These are phyloP conservation scores for Viola pubescens DNA, from an alignment of 441 rosid species.

Conservation along the genomic window DNA sequence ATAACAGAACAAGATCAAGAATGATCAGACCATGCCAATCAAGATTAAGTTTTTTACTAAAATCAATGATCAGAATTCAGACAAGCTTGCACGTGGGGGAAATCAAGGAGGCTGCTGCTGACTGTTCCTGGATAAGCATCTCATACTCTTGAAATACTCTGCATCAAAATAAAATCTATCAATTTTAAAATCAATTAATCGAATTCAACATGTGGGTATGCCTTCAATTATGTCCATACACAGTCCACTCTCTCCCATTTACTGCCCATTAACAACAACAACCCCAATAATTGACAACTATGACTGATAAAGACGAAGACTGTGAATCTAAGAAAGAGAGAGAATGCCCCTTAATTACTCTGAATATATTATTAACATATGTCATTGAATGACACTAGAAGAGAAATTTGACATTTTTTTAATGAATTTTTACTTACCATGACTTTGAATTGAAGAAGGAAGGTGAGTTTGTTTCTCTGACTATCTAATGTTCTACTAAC, in stretches of 20 bases:
- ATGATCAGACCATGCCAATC: not conserved
- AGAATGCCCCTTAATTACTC: too few species aligned
- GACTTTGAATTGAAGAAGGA: too few species aligned
- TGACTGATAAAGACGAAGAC: too few species aligned
- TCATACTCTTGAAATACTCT: slow-evolving; percentile 17
- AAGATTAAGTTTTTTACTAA: not conserved
- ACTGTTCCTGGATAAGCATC: not conserved
- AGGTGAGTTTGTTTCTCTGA: too few species aligned
- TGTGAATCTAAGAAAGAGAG: not conserved
- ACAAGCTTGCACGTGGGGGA: slow-evolving; percentile 19
- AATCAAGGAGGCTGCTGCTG: slow-evolving; percentile 12
- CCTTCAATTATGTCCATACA: not conserved
- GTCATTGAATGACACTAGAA: too few species aligned
- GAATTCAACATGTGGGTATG: not conserved
- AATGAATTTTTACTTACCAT: too few species aligned
- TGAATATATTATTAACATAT: too few species aligned
- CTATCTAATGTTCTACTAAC: too few species aligned
- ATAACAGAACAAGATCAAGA: slow-evolving; percentile 10
- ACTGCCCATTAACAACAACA: too few species aligned
- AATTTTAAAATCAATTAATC: not conserved
- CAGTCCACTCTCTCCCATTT: too few species aligned
- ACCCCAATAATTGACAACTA: too few species aligned
- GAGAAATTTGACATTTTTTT: too few species aligned
- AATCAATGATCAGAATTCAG: not conserved
- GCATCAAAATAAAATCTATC: slow-evolving; percentile 7